Evolutionary conservation across 345 rosid genomes (phyloP).

Genomic region (Lepidium sativum): DNA sequence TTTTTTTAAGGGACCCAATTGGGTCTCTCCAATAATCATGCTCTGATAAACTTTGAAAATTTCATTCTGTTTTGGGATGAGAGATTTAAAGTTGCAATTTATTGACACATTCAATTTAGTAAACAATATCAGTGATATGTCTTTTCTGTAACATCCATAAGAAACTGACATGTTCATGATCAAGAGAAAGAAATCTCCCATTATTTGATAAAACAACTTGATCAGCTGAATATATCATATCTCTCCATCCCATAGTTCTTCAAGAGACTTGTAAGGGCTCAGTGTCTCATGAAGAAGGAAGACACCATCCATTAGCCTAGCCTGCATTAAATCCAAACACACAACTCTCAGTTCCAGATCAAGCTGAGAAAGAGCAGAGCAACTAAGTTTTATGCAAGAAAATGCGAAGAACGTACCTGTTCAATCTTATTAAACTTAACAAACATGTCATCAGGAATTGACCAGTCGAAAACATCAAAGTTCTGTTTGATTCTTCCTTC

Average conservation of each 20-base stretch:
- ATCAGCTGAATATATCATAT: conserved; percentile 30
- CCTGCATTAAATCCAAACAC: conserved; percentile 35
- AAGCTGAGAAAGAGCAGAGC: neutral
- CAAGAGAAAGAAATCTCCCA: neutral
- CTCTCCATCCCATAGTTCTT: conserved; percentile 88
- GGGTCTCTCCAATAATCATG: no score
- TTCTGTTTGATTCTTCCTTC: conserved; percentile 64
- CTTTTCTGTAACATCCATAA: neutral
- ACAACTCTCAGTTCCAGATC: neutral
- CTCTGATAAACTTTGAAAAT: neutral
- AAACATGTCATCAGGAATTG: conserved; percentile 61
- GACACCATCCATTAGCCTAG: conserved; percentile 36
- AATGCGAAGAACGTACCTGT: conserved; percentile 31
- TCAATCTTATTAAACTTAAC: conserved; percentile 47
- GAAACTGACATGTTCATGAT: neutral
- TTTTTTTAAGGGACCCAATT: no score
- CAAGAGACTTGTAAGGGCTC: conserved; percentile 46
- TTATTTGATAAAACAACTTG: neutral
- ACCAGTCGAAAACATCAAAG: conserved; percentile 61
- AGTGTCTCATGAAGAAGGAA: conserved; percentile 45
- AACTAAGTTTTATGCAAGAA: neutral
- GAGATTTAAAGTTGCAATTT: neutral
- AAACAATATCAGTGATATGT: neutral
- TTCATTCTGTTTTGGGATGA: neutral
- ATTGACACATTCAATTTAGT: neutral